phyloP scores from a whole-genome alignment of 108 stramenopile species.

The Nitzschia sp. region DNA sequence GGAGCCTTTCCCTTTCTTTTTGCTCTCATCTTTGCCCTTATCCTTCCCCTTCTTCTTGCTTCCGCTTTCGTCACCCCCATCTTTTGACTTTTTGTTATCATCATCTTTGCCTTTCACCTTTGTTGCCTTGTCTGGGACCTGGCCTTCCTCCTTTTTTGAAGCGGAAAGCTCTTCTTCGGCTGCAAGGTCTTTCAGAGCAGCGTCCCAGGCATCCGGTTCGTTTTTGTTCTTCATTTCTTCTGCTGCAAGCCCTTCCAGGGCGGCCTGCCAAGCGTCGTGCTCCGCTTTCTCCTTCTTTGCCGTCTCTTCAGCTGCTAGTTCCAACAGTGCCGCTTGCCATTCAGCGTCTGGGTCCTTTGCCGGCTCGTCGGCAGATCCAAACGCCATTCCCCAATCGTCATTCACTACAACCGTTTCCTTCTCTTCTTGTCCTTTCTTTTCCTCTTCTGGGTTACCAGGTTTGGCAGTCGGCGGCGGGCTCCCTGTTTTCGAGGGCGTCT shows the following conservation, averaged over 20 bases:
- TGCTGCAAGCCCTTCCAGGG: slow-evolving; percentile 4
- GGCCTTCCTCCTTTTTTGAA: neutral
- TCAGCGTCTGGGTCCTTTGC: slow-evolving; percentile 1
- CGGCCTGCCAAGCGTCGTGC: slow-evolving; percentile 15
- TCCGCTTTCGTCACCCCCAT: neutral
- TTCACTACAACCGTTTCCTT: neutral
- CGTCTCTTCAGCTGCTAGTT: slow-evolving; percentile 16
- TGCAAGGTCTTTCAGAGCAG: slow-evolving; percentile 13
- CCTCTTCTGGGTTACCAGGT: neutral
- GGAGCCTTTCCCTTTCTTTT: slow-evolving; percentile 1
- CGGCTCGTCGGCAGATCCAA: neutral
- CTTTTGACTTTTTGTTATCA: slow-evolving; percentile 12
- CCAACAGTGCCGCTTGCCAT: slow-evolving; percentile 20
- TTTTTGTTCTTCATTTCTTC: slow-evolving; percentile 9
- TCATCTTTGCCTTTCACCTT: slow-evolving; percentile 14
- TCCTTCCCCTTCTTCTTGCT: neutral
- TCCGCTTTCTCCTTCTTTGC: slow-evolving; percentile 11
- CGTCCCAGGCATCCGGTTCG: slow-evolving; percentile 6
- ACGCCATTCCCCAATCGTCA: neutral
- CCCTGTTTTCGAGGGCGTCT: neutral
- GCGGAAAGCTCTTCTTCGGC: neutral
- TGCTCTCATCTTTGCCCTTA: neutral
- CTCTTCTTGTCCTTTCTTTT: neutral
- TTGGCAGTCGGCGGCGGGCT: neutral
- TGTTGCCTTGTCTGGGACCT: neutral